Evolutionary conservation across 2,329 filamentous ascomycete species (phyloP).

Genomic region (Dactylonectria estremocensis): DNA sequence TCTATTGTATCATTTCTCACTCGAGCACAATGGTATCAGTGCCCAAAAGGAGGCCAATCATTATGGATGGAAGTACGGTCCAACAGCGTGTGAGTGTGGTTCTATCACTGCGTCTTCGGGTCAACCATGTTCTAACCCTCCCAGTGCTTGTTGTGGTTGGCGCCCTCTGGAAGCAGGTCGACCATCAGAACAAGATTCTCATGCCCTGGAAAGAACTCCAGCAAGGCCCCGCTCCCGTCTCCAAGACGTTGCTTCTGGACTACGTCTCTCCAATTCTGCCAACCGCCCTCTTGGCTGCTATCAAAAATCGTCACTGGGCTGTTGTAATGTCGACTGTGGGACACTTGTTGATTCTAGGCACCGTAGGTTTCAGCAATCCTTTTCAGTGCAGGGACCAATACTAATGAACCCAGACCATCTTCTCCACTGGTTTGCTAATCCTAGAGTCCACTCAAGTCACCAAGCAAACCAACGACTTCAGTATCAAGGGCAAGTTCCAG

Average conservation of each 20-base stretch:
- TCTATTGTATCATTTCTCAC: constrained; percentile 41
- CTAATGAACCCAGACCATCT: constrained; percentile 39
- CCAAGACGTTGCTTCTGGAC: constrained; percentile 48
- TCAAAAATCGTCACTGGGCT: constrained; percentile 45
- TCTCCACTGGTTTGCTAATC: constrained; percentile 51
- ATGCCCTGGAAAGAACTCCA: constrained; percentile 49
- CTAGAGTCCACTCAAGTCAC: constrained; percentile 46
- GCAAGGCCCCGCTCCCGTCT: constrained; percentile 31
- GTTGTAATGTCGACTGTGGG: constrained; percentile 43
- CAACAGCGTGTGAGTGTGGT: constrained; percentile 40
- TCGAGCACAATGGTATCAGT: constrained; percentile 38
- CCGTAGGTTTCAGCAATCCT: constrained; percentile 34
- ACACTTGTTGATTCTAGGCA: constrained; percentile 48
- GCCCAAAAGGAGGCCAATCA: constrained; percentile 39
- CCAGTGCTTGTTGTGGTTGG: constrained; percentile 46
- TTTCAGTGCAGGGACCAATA: background rate
- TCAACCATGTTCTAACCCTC: constrained; percentile 8
- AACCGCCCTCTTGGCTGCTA: constrained; percentile 41
- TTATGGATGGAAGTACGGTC: constrained; percentile 45
- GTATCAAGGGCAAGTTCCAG: constrained; percentile 33
- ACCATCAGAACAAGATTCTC: constrained; percentile 46
- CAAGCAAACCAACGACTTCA: constrained; percentile 35
- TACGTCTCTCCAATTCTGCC: constrained; percentile 49
- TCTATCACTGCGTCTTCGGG: background rate
- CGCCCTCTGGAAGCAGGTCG: constrained; percentile 51